Base-by-base conservation (phyloP, 305 asterid species). In the Petunia hybrid region DNA sequence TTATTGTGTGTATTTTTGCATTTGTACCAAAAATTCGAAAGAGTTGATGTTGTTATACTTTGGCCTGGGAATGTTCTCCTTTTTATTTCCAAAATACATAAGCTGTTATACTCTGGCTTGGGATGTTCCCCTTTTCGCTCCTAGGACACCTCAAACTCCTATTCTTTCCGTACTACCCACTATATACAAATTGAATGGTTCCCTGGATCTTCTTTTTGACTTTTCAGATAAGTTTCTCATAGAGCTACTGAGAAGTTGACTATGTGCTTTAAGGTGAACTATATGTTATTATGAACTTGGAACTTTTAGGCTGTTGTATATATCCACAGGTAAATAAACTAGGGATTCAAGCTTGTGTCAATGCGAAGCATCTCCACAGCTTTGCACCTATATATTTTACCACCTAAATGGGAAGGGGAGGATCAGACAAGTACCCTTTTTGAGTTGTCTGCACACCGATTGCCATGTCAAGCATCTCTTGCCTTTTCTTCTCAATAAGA, bases 301-400 rank as follows among this genome's bases (percentile, higher is more conserved):
- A 43, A 69, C 76, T 43, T 69, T 9, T 43, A 45, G 76, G 76
- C 76, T 43, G 55, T 43, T 4, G 16, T 41, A 4, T 69, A 57
- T 69, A 43, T 69, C 39, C n/a, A 5, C 45, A 9, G 57, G 57
- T 8, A 35, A 13, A 0, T 0, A 40, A 68, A 38, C 5, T 69
- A 69, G 41, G 45, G 59, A 45, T 69, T 8, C 16, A 43, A 43
- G 76, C n/a, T n/a, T 42, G 59, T 36, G 22, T 45, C 8, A 35
- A 45, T 45, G 41, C 41, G 22, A 69, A 45, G 9, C 41, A 8
- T 2, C 57, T 16, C 22, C 76, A 16, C 56, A 42, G 57, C 59
- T 43, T 16, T 8, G 1, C 39, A 41, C 76, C 8, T 69, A 45
- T 43, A 40, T 69, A 45, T 8, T 22, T 69, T 16, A 69, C 45